Evolutionary conservation across 257 asterid species (phyloP), one percentile per base, ranked within the genome.

Genomic region (Vinca minor): DNA sequence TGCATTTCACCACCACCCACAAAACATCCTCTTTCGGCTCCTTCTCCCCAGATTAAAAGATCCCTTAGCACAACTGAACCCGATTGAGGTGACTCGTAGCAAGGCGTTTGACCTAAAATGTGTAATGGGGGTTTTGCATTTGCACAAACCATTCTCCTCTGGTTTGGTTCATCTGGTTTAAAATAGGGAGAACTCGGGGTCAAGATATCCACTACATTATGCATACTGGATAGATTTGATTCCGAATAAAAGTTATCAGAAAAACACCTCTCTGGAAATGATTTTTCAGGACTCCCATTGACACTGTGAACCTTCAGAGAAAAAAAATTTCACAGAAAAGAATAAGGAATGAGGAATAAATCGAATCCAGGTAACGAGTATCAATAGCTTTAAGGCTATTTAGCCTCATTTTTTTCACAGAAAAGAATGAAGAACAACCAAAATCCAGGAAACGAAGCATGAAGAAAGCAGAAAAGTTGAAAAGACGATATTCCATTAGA

Each of bases 1-100:
- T 76, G 73, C 67, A 65, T 62, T 17, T n/a, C n/a, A n/a, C 60
- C 75, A 18, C 77, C 75, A 1, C 76, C 73, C 23, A 56, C 69
- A 8, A 74, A 71, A 41, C 54, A 77, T 25, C 80, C 80, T 64
- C 77, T 71, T 25, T 77, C 79, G 29, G 74, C 77, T 45, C 82
- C 84, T 65, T 71, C 82, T 48, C 85, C 85, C 85, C 85, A 80
- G 42, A 80, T 74, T 63, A 77, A 67, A 62, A 80, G 68, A 60
- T 81, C 86, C 70, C 83, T 73, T 63, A 81, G 35, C 50, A 70
- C 74, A 65, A 60, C 65, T 23, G 45, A 65, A 21, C 64, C 68
- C 32, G 58, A 28, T 63, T 63, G 60, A 45, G 67, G 17, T 29
- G 71, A 64, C 61, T 56, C 42, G 31, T 3, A 56, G 59, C 45